Conservation (phyloP, 139 green algal genomes). For the Monoraphidium neglectum region DNA sequence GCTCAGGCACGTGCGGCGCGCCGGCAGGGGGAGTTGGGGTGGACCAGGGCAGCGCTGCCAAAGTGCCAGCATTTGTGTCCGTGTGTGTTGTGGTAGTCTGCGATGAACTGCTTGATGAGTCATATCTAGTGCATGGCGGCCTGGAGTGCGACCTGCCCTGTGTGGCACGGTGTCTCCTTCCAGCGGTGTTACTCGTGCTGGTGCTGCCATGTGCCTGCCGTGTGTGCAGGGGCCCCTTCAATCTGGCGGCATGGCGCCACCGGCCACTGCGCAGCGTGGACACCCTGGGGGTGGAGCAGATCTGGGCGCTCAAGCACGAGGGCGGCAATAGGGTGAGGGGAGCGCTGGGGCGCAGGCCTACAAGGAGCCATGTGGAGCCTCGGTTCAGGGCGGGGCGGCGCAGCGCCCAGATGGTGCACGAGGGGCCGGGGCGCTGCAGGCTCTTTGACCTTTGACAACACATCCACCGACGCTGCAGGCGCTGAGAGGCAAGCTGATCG, state of each 20-base stretch:
- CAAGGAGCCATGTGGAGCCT: constrained; percentile 52
- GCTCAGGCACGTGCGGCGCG: too few relatives aligned
- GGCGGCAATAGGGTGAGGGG: constrained; percentile 56
- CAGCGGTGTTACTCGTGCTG: neutral
- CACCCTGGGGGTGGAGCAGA: constrained; percentile 67
- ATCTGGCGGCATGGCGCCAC: constrained; percentile 33
- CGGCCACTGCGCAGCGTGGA: constrained; percentile 57
- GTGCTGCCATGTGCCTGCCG: neutral
- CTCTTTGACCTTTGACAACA: too few relatives aligned
- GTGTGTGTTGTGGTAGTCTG: too few relatives aligned
- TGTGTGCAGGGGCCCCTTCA: constrained; percentile 38
- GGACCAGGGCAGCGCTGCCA: neutral
- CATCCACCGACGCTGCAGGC: too few relatives aligned
- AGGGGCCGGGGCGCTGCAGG: too few relatives aligned
- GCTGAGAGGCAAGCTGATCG: too few relatives aligned
- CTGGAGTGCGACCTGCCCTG: too few relatives aligned
- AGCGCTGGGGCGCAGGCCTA: constrained; percentile 63
- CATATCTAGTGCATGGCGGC: too few relatives aligned
- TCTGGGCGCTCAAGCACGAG: constrained; percentile 71
- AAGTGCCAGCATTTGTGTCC: neutral
- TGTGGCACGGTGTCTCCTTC: neutral
- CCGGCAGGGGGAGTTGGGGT: neutral
- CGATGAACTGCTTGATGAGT: too few relatives aligned
- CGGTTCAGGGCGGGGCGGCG: too few relatives aligned
- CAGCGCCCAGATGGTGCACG: too few relatives aligned